Conservation (phyloP, 2,329 filamentous ascomycete species). For the Zymoseptoria tritici region DNA sequence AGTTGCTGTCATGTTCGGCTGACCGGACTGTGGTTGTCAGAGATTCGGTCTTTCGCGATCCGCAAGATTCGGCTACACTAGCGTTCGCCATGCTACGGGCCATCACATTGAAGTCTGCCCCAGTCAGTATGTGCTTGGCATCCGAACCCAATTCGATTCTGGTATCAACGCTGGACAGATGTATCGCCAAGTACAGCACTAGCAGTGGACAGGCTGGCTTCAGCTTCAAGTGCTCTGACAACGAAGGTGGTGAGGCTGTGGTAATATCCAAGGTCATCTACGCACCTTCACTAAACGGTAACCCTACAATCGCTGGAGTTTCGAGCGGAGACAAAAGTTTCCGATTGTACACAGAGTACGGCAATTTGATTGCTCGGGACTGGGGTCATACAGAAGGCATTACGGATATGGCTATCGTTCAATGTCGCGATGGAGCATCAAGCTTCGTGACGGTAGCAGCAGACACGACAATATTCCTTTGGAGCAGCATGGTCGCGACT, state of each 20-base stretch:
- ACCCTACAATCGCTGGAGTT: slow-evolving; percentile 70
- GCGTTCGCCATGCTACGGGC: slow-evolving; percentile 72
- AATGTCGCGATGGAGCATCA: slow-evolving; percentile 32
- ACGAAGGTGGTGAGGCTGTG: slow-evolving; percentile 71
- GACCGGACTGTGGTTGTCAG: slow-evolving; percentile 82
- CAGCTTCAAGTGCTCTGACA: slow-evolving; percentile 77
- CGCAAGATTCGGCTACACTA: slow-evolving; percentile 49
- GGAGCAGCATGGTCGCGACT: slow-evolving; percentile 29
- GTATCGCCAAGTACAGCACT: slow-evolving; percentile 47
- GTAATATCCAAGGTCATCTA: slow-evolving; percentile 71
- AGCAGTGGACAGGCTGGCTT: slow-evolving; percentile 60
- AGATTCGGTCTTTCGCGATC: slow-evolving; percentile 65
- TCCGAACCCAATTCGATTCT: slow-evolving; percentile 51
- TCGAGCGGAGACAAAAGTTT: too few species aligned
- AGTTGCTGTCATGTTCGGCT: slow-evolving; percentile 73
- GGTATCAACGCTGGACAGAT: slow-evolving; percentile 56
- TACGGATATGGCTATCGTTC: slow-evolving; percentile 68
- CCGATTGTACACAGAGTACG: too few species aligned
- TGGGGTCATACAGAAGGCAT: slow-evolving; percentile 95
- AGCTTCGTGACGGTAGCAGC: slow-evolving; percentile 39
- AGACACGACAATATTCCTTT: slow-evolving; percentile 46
- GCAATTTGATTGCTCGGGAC: slow-evolving; percentile 73
- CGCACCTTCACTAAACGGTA: slow-evolving; percentile 47
- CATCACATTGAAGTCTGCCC: slow-evolving; percentile 77
- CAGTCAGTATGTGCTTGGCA: slow-evolving; percentile 71